These are phyloP conservation scores for Rhizopus stolonifer DNA, from an alignment of 371 early-diverging fungal genomes.

Conservation along the genomic window DNA sequence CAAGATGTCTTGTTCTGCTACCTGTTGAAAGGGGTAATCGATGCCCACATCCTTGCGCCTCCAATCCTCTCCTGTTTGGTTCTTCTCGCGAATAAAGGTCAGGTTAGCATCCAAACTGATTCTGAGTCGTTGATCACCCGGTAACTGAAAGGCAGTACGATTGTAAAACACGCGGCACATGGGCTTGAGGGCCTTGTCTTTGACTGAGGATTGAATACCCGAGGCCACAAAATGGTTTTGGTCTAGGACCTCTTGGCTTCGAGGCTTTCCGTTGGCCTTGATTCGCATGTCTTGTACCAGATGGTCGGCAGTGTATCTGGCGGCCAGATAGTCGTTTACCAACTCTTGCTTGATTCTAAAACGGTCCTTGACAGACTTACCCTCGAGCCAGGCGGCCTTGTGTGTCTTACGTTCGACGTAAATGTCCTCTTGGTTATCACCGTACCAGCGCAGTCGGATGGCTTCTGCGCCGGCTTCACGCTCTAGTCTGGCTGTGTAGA, in stretches of 20 bases:
- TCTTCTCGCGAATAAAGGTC: conserved; percentile 95
- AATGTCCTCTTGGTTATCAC: conserved; percentile 53
- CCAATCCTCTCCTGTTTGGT: conserved; percentile 75
- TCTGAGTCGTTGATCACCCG: conserved; percentile 93
- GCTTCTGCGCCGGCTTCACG: conserved; percentile 88
- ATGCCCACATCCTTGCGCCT: conserved; percentile 82
- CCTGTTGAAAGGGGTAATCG: conserved; percentile 81
- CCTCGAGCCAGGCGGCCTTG: conserved; percentile 63
- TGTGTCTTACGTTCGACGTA: conserved; percentile 53
- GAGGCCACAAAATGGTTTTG: conserved; percentile 73
- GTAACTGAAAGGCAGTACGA: conserved; percentile 97
- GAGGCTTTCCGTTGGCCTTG: conserved; percentile 45
- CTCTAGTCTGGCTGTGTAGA: conserved; percentile 85
- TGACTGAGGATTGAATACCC: conserved; percentile 81
- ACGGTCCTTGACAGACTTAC: conserved; percentile 93
- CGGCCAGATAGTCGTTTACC: conserved; percentile 81
- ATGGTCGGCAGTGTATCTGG: conserved; percentile 78
- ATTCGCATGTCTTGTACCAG: conserved; percentile 76
- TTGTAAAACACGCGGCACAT: conserved; percentile 93
- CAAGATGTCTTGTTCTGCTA: conserved; percentile 76
- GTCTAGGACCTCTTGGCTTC: conserved; percentile 60
- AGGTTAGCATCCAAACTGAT: conserved; percentile 98
- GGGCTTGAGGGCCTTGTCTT: conserved; percentile 80
- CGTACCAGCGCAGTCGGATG: conserved; percentile 92
- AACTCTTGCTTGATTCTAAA: conserved; percentile 90